Evolutionary conservation across 176 grass and related monocot genomes (phyloP), one percentile per base, ranked within the genome.

Genomic region (Lolium perenne): DNA sequence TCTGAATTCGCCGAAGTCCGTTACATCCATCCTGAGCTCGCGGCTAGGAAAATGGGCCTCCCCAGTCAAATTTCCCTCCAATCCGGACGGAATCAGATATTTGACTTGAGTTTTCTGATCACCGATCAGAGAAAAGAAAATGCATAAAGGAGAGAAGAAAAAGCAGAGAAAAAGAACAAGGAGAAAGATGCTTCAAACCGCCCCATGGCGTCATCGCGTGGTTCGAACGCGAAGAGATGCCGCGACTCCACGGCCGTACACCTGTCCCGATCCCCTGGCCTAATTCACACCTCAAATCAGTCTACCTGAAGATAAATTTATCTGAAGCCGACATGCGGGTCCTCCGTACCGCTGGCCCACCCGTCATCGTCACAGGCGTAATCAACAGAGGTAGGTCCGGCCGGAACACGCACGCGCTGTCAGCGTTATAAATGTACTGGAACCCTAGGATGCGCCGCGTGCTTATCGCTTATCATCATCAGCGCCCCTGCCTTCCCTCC

Each of bases 221-320:
- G 47, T 72, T 83, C 80, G 81, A 84, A 92, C 91, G 91, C 91
- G 58, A 84, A 43, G 23, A 81, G 59, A 90, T 92, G 76, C 80
- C 51, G 47, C 58, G 15, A 51, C 29, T 29, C 75, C 23, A 2
- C 3, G 4, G 58, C 91, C 80, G 54, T 86, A 87, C 87, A 92
- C 84, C 75, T 71, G 84, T 62, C 35, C 38, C 66, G 1, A 51
- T 48, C 4, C 0, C 3, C 1, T 29, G 67, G n/a, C 77, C 57
- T 22, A 81, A 77, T 16, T 21, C 11, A 87, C 76, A 77, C 53
- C 63, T 45, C n/a, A 65, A 55, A 80, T 84, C 6, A 43, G 16
- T 45, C 15, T 2, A 4, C 16, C 0, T 5, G 0, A 22, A 9
- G 6, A n/a, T 32, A 21, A 50, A 20, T 0, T 0, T 2, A 1